A percentile compares a stretch with the other conserved stretches of the same genome.
Conservation (phyloP, 2,329 filamentous ascomycete species). For the Colletotrichum sp. region DNA sequence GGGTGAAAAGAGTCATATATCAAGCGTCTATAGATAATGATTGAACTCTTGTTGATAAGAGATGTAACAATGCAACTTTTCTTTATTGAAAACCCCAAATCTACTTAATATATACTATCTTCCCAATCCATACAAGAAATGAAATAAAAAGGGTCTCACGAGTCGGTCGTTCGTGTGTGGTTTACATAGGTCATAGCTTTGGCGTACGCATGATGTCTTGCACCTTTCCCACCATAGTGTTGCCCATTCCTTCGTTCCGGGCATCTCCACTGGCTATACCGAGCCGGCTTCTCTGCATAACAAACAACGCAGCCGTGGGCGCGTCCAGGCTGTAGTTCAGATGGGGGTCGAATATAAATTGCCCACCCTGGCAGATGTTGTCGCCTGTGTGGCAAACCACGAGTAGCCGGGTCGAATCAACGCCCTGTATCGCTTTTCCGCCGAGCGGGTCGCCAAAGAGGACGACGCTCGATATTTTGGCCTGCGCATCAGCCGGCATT, state of each 20-base stretch:
- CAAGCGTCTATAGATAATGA: background rate
- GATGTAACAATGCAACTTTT: background rate
- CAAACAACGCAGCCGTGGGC: constrained; percentile 21
- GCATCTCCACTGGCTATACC: constrained; percentile 28
- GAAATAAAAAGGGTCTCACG: background rate
- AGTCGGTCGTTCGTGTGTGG: background rate
- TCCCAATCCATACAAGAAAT: background rate
- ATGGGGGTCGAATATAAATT: constrained; percentile 8
- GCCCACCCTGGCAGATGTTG: constrained; percentile 30
- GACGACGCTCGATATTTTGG: constrained; percentile 30
- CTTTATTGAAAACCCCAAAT: background rate
- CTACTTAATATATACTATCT: background rate
- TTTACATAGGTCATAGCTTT: background rate
- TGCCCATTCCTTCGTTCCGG: constrained; percentile 26
- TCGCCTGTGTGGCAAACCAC: constrained; percentile 31
- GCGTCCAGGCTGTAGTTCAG: constrained; percentile 22
- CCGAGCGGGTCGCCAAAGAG: constrained; percentile 33
- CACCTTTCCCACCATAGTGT: constrained; percentile 20
- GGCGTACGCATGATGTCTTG: constrained; percentile 5
- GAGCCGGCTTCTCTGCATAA: constrained; percentile 27
- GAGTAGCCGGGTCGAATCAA: constrained; percentile 24
- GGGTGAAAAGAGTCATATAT: background rate
- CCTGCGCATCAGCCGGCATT: constrained; percentile 22
- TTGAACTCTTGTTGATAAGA: background rate
- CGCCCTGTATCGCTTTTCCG: constrained; percentile 24